Evolutionary conservation across 1,284 basidiomycete species (phyloP).

Genomic region (Lignosus rhinocerotis): DNA sequence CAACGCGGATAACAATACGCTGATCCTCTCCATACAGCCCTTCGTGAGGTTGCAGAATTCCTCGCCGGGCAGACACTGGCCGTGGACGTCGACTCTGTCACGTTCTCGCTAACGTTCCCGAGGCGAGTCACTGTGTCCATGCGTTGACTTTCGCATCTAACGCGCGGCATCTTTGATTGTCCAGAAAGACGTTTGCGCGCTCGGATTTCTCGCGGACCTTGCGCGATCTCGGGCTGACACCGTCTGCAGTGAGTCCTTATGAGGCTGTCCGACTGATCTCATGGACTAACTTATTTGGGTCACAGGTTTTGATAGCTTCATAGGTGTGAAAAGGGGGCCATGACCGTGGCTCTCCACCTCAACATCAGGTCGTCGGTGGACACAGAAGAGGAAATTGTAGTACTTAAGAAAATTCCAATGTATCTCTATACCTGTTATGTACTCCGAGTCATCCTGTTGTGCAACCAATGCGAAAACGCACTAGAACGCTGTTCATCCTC

Average conservation of each 20-base stretch:
- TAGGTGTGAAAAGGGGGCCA: constrained; percentile 11
- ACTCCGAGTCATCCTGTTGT: no score
- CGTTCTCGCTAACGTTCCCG: constrained; percentile 80
- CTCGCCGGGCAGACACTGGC: constrained; percentile 71
- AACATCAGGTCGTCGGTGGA: no score
- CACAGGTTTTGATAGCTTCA: constrained; percentile 29
- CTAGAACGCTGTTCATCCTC: no score
- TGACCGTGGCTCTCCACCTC: background rate
- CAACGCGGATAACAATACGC: background rate
- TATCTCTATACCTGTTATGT: background rate
- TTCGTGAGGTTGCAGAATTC: constrained; percentile 85
- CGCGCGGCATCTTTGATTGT: background rate
- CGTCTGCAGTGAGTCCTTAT: constrained; percentile 61
- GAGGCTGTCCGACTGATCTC: background rate
- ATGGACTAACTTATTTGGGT: background rate
- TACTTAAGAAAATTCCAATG: background rate
- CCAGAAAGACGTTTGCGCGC: constrained; percentile 67
- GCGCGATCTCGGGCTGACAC: constrained; percentile 73
- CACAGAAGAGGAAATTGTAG: no score
- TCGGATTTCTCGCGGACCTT: constrained; percentile 70
- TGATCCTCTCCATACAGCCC: constrained; percentile 45
- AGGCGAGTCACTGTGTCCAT: constrained; percentile 48
- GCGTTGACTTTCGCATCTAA: background rate
- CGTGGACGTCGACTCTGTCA: constrained; percentile 75
- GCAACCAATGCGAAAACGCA: no score